Evolutionary conservation across 2,329 filamentous ascomycete genomes (phyloP), one percentile per base, ranked within the genome.

Genomic region (Thelonectria olida): DNA sequence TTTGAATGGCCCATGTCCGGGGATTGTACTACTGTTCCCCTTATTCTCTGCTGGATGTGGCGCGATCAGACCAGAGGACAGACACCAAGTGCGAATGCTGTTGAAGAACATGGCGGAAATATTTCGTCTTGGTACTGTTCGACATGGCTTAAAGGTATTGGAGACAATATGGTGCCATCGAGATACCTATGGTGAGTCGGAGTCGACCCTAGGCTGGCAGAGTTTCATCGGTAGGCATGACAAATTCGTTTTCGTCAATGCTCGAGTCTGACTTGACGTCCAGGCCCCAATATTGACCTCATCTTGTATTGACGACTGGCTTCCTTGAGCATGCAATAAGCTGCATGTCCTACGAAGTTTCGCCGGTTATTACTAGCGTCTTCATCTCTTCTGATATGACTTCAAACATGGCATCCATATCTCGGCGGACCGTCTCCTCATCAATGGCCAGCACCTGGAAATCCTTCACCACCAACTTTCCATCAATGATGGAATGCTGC

Each of bases 351-450:
- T 41, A 31, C 9, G n/a, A 1, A 1, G 23, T 5, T 8, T 3
- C 8, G 4, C 13, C 6, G 1, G 13, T 19, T n/a, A 51, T 10
- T 20, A 17, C 20, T 7, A 51, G 27, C 17, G 25, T 42, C 38
- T 51, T 58, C 54, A 58, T 58, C 22, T 58, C 47, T 3, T 44
- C 39, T 19, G 54, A 58, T 15, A 58, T 58, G 7, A 25, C 38
- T 25, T 58, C 47, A 27, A 58, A 58, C 54, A 58, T 58, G 15
- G 39, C 34, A 5, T 58, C 54, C 54, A 58, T 58, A 20, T 58
- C 54, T 27, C 39, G 36, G n/a, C 54, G 45, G 5, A 58, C 12
- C 19, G 9, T 27, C 47, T 58, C 54, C 15, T 58, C 54, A 13
- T 58, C 54, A 13, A 58, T 19, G 2, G 47, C 39, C 38, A 58